Percentiles rank a stretch among this genome's conserved stretches.
These are phyloP conservation scores for Fusarium sp. DNA, from an alignment of 2,329 filamentous ascomycete genomes.

Conservation along the genomic window DNA sequence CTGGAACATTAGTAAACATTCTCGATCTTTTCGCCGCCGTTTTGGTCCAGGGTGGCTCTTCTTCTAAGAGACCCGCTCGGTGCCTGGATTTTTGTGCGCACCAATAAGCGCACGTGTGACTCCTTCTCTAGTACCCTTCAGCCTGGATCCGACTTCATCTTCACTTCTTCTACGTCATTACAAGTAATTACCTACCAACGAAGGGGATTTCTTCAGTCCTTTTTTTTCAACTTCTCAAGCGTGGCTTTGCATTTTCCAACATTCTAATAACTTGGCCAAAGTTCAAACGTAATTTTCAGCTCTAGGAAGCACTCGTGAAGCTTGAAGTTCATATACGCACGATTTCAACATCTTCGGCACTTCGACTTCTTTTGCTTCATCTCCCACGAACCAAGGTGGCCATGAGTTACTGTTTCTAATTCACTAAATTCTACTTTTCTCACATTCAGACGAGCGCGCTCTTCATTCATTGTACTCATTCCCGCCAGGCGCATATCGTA, in stretches of 20 bases:
- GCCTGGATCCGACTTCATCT: constrained; percentile 16
- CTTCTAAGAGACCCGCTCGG: constrained; percentile 9
- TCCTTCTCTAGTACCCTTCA: constrained; percentile 7
- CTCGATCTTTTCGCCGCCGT: background rate
- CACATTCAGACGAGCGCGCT: background rate
- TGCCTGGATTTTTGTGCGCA: constrained; percentile 30
- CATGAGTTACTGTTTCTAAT: background rate
- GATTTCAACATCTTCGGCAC: background rate
- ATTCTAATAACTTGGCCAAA: background rate
- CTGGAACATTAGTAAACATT: background rate
- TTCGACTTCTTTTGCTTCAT: background rate
- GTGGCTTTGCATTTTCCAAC: background rate
- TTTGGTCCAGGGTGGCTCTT: background rate
- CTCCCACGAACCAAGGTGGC: background rate
- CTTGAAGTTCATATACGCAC: constrained; percentile 15
- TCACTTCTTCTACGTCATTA: constrained; percentile 37
- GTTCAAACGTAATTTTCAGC: background rate
- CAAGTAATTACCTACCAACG: background rate
- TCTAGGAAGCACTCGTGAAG: background rate
- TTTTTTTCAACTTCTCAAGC: background rate
- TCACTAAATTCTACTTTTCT: background rate
- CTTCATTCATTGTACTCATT: background rate
- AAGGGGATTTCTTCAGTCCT: background rate
- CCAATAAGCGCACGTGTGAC: constrained; percentile 28
- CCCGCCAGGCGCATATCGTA: background rate